These are phyloP conservation scores for Chalciporus piperatus DNA, from an alignment of 768 basidiomycete species.

Conservation along the genomic window DNA sequence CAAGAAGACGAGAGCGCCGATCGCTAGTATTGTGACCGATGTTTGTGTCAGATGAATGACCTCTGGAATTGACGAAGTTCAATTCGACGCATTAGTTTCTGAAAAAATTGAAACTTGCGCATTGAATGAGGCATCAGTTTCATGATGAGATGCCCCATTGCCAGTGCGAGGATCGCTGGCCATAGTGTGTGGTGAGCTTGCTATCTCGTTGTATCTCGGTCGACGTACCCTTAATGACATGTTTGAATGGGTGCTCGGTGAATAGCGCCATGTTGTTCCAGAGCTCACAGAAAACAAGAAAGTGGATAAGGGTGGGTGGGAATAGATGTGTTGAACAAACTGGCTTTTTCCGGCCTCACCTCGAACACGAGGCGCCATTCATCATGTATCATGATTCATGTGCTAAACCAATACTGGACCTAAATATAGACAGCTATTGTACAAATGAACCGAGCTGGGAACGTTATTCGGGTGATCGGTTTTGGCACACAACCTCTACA, in stretches of 20 bases:
- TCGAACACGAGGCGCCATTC: conserved; percentile 33
- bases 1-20: conserved; percentile 65
- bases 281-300: conserved; percentile 12
- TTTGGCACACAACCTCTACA: not conserved
- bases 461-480: not conserved
- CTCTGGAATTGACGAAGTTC: conserved; percentile 37
- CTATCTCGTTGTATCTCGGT: not conserved
- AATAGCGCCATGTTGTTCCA: conserved; percentile 29
- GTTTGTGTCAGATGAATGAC: conserved; percentile 69
- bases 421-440: conserved; percentile 12
- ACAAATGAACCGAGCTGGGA: conserved; percentile 7
- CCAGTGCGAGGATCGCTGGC: conserved; percentile 47
- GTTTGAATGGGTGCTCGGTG: conserved; percentile 32
- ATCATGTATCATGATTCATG: no score
- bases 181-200: conserved; percentile 12
- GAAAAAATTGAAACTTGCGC: conserved; percentile 25
- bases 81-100: conserved; percentile 4
- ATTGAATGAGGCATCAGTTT: conserved; percentile 40
- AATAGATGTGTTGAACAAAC: conserved; percentile 9
- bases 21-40: conserved; percentile 66
- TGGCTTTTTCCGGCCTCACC: conserved; percentile 20
- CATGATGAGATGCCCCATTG: conserved; percentile 49
- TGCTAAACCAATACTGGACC: conserved; percentile 4
- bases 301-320: conserved; percentile 28
- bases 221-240: conserved; percentile 31